Conservation (phyloP, 2,329 filamentous ascomycete genomes). For the Orbilia ellipsospora region DNA sequence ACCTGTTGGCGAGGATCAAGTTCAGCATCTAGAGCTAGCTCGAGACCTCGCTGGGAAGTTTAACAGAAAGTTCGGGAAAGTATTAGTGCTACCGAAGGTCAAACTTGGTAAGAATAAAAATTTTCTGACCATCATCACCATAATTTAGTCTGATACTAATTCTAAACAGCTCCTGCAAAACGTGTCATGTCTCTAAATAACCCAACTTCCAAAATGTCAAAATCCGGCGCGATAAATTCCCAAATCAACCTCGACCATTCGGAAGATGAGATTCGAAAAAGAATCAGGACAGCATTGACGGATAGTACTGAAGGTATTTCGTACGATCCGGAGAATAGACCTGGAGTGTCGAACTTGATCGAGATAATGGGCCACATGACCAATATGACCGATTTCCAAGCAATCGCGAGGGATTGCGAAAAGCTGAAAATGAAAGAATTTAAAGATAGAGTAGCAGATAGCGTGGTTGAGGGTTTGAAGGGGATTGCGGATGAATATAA, state of each 20-base stretch:
- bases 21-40: conserved; percentile 92
- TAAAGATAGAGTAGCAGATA: conserved; percentile 73
- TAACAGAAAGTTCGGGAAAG: conserved; percentile 75
- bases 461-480: conserved; percentile 68
- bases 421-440: conserved; percentile 68
- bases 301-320: conserved; percentile 76
- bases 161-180: conserved; percentile 75
- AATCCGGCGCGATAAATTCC: conserved; percentile 79
- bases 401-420: conserved; percentile 63
- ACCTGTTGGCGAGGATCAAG: conserved; percentile 94
- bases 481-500: conserved; percentile 70
- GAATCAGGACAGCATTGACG: conserved; percentile 79
- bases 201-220: conserved; percentile 90
- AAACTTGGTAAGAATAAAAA: conserved; percentile 71
- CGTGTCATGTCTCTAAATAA: conserved; percentile 89
- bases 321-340: conserved; percentile 76
- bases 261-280: conserved; percentile 72
- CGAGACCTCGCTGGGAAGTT: conserved; percentile 87
- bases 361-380: conserved; percentile 80
- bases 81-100: conserved; percentile 76
- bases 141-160: background rate
- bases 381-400: conserved; percentile 62
- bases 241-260: conserved; percentile 84
- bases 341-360: conserved; percentile 88
- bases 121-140: background rate